A percentile compares a stretch with the other conserved stretches of the same genome.
Conservation (phyloP, 495 filamentous ascomycete genomes). For the Lophiotrema nucula region DNA sequence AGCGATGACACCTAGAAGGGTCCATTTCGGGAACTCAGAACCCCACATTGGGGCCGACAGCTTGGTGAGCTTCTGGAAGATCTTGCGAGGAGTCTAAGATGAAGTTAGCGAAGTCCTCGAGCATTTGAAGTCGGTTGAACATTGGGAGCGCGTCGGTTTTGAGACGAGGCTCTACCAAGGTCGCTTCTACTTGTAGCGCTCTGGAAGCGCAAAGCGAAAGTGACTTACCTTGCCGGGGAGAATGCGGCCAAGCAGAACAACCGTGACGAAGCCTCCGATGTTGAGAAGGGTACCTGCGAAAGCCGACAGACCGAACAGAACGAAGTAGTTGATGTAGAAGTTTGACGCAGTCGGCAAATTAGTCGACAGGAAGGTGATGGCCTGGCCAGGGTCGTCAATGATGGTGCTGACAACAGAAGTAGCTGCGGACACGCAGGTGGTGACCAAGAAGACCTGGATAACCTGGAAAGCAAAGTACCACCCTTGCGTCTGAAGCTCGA, state of each 20-base stretch:
- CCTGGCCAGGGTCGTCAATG: conserved; percentile 57
- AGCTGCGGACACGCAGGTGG: conserved; percentile 73
- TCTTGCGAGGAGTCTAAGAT: conserved; percentile 76
- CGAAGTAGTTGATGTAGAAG: conserved; percentile 94
- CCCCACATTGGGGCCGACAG: conserved; percentile 76
- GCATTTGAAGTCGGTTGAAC: too few species aligned
- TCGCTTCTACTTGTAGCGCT: too few species aligned
- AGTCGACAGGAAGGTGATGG: conserved; percentile 64
- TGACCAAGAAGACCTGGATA: conserved; percentile 88
- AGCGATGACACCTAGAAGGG: conserved; percentile 80
- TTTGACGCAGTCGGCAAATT: conserved; percentile 82
- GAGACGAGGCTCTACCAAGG: too few species aligned
- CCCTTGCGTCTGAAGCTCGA: conserved; percentile 88
- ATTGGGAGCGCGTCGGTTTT: too few species aligned
- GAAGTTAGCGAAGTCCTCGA: too few species aligned
- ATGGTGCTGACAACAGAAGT: conserved; percentile 69
- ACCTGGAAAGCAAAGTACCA: conserved; percentile 95
- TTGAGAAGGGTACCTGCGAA: conserved; percentile 73
- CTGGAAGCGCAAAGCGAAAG: too few species aligned
- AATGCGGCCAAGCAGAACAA: conserved; percentile 73
- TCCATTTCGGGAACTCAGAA: conserved; percentile 81
- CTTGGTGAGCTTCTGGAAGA: conserved; percentile 65
- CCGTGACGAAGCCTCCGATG: conserved; percentile 72
- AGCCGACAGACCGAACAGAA: conserved; percentile 87
- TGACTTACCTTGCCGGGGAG: conserved; percentile 57